phyloP scores from a whole-genome alignment of 2,329 filamentous ascomycete species.

The Neonectria faginata region DNA sequence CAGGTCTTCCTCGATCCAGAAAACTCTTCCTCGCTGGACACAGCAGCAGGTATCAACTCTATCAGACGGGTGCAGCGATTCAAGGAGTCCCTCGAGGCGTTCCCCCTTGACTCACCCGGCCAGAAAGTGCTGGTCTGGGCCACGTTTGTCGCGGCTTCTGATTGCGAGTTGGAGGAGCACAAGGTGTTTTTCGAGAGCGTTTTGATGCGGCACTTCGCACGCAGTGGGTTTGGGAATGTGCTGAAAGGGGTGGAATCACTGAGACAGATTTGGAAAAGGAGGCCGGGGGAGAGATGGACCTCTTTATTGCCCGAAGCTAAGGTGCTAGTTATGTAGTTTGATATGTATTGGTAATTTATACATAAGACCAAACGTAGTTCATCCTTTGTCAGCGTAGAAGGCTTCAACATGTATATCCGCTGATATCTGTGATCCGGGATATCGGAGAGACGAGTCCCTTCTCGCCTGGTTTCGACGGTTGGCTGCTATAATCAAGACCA shows the following conservation, averaged over 20 bases:
- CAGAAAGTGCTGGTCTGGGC: slow-evolving; percentile 46
- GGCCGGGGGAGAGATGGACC: slow-evolving; percentile 42
- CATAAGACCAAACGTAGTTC: not conserved
- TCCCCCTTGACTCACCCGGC: slow-evolving; percentile 37
- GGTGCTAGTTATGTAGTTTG: slow-evolving; percentile 41
- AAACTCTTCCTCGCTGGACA: slow-evolving; percentile 22
- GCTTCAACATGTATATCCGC: not conserved
- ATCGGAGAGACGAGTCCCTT: not conserved
- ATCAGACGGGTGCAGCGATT: slow-evolving; percentile 42
- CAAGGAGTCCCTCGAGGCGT: slow-evolving; percentile 37
- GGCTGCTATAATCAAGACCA: not conserved
- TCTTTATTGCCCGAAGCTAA: slow-evolving; percentile 39
- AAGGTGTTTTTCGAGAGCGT: slow-evolving; percentile 40
- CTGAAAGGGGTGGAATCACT: slow-evolving; percentile 39
- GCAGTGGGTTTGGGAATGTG: slow-evolving; percentile 44
- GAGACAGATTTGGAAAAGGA: slow-evolving; percentile 40
- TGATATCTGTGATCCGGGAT: not conserved
- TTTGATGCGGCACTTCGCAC: slow-evolving; percentile 31
- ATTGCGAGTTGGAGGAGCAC: slow-evolving; percentile 43
- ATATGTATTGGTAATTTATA: not conserved
- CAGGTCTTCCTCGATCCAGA: slow-evolving; percentile 60
- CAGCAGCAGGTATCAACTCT: slow-evolving; percentile 15
- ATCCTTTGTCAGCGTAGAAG: not conserved
- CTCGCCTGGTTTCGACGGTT: not conserved
- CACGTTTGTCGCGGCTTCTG: slow-evolving; percentile 44